Conservation (phyloP, 768 basidiomycete genomes). For the Suillus alpinus region DNA sequence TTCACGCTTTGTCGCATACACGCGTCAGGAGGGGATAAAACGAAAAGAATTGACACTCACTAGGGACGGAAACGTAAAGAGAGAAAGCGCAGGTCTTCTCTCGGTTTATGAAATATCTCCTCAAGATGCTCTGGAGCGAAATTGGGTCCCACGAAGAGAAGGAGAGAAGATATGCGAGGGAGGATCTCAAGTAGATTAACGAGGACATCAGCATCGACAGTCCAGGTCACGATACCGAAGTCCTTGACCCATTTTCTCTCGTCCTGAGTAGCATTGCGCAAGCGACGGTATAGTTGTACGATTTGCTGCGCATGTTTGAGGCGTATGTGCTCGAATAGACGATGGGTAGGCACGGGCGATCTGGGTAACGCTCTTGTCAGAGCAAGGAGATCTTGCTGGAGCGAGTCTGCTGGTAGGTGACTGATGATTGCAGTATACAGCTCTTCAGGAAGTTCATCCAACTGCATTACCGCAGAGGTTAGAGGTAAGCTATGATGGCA, state of each 20-base stretch:
- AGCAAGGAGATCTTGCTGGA: constrained; percentile 54
- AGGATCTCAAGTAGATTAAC: constrained; percentile 66
- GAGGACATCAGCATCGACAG: constrained; percentile 70
- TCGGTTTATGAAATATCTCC: constrained; percentile 56
- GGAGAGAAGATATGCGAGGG: constrained; percentile 46
- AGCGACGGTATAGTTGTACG: constrained; percentile 52
- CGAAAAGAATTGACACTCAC: constrained; percentile 39
- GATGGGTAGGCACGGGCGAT: constrained; percentile 51
- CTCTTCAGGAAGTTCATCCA: constrained; percentile 57
- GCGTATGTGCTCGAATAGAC: constrained; percentile 58
- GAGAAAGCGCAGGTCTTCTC: constrained; percentile 46
- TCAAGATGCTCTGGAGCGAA: constrained; percentile 83
- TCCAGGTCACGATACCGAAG: constrained; percentile 61
- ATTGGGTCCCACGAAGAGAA: constrained; percentile 68
- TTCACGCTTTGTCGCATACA: constrained; percentile 47
- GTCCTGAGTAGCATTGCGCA: constrained; percentile 39
- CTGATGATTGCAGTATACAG: constrained; percentile 59
- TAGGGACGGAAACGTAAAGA: constrained; percentile 81
- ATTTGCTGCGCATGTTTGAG: constrained; percentile 52
- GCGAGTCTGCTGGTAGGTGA: constrained; percentile 42
- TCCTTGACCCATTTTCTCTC: constrained; percentile 43
- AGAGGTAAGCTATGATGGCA: background rate
- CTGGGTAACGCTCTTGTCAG: constrained; percentile 63
- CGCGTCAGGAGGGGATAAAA: background rate
- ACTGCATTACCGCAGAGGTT: background rate